Percentiles rank a stretch among this genome's conserved stretches.
Evolutionary conservation across 1,284 basidiomycete genomes (phyloP).

Genomic region (Leccinum brunneo-olivaceum): DNA sequence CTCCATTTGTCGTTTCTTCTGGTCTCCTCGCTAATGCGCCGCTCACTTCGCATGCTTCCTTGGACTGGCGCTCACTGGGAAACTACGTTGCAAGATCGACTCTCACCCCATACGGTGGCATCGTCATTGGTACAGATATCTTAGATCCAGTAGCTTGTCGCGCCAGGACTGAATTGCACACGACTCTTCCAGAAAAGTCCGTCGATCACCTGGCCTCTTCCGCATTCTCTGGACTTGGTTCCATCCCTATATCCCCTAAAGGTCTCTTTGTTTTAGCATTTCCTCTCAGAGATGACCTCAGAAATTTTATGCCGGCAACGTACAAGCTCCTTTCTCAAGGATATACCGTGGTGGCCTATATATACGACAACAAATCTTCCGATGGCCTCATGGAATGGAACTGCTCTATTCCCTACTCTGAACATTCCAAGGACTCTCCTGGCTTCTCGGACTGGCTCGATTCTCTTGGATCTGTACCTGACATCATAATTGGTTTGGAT

Average conservation of each 20-base stretch:
- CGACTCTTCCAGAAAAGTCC: not conserved
- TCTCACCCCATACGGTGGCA: constrained; percentile 16
- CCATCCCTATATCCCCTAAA: constrained; percentile 1
- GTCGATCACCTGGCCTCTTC: constrained; percentile 1
- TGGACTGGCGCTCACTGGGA: constrained; percentile 42
- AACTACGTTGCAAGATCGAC: constrained; percentile 18
- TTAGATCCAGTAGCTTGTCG: constrained; percentile 2
- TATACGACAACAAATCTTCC: constrained; percentile 24
- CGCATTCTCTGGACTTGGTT: not conserved
- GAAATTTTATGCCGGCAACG: constrained; percentile 34
- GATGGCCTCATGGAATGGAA: constrained; percentile 4
- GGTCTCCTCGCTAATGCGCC: constrained; percentile 26
- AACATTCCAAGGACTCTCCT: constrained; percentile 4
- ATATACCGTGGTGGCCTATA: constrained; percentile 31
- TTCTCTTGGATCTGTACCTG: constrained; percentile 19
- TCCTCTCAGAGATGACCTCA: constrained; percentile 37
- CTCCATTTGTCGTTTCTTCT: constrained; percentile 44
- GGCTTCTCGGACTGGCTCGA: constrained; percentile 18
- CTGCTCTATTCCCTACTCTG: constrained; percentile 21
- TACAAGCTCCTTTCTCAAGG: constrained; percentile 40
- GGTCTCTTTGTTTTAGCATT: constrained; percentile 34
- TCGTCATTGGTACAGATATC: constrained; percentile 20
- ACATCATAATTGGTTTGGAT: constrained; percentile 32
- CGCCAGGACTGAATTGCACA: not conserved
- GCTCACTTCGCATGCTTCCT: constrained; percentile 12